phyloP scores from a whole-genome alignment of 2,329 filamentous ascomycete species.

The Fusarium abutilonis region DNA sequence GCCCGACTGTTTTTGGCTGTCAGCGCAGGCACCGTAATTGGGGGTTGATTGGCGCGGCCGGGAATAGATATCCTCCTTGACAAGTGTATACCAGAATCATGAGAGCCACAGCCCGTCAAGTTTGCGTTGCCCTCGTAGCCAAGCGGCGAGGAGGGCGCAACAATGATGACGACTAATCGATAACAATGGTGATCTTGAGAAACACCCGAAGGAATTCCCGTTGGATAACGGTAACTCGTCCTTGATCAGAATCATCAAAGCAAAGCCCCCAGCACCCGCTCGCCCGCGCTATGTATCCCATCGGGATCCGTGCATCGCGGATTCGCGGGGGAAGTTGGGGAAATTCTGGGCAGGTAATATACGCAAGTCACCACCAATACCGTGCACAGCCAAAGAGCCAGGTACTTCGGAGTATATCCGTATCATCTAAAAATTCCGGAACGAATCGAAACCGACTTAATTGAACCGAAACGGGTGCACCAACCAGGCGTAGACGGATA shows the following conservation, averaged over 20 bases:
- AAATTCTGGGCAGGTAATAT: constrained; percentile 39
- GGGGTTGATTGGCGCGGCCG: constrained; percentile 3
- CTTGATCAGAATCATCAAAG: constrained; percentile 1
- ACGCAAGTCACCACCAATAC: constrained; percentile 25
- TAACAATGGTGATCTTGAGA: not conserved
- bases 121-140: not conserved
- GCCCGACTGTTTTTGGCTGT: constrained; percentile 10
- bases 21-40: constrained; percentile 18
- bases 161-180: constrained; percentile 1
- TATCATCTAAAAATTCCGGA: constrained; percentile 18
- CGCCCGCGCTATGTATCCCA: constrained; percentile 40
- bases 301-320: constrained; percentile 44
- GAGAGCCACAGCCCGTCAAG: not conserved
- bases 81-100: not conserved
- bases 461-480: constrained; percentile 22
- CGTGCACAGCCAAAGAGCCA: constrained; percentile 19
- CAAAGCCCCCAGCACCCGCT: constrained; percentile 40
- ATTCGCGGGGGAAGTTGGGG: constrained; percentile 46
- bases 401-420: constrained; percentile 32
- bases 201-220: not conserved
- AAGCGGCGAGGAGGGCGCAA: not conserved
- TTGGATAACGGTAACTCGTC: not conserved
- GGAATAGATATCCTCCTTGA: constrained; percentile 5
- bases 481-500: constrained; percentile 39
- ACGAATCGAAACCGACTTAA: constrained; percentile 18